phyloP scores from a whole-genome alignment of 768 basidiomycete species.

The Trametes coccinea region DNA sequence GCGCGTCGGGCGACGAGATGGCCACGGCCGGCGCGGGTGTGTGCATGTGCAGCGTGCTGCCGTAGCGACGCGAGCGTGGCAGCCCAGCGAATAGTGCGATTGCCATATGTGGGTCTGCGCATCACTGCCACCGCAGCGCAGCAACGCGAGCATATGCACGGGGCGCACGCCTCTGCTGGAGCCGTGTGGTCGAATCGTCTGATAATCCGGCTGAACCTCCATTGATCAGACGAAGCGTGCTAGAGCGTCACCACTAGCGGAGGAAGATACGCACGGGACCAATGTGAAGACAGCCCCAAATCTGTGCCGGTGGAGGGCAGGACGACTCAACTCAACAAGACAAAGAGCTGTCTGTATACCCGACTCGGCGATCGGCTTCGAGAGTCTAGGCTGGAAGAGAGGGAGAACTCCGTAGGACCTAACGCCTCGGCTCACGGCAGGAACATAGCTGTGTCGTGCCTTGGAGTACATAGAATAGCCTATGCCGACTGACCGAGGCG shows the following conservation, averaged over 20 bases:
- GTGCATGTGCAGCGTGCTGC: neutral
- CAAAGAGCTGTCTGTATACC: too few relatives aligned
- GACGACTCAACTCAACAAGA: too few relatives aligned
- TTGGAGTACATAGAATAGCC: neutral
- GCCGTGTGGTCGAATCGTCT: constrained; percentile 1
- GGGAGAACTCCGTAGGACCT: neutral
- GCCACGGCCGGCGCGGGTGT: neutral
- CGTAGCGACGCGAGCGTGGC: neutral
- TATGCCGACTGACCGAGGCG: neutral
- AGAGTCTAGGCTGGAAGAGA: neutral
- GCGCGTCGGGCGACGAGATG: neutral
- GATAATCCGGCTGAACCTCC: neutral
- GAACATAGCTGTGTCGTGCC: neutral
- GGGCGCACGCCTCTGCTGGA: neutral
- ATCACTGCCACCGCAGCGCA: constrained; percentile 12
- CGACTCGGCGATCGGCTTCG: too few relatives aligned
- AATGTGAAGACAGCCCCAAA: too few relatives aligned
- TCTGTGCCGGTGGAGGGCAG: too few relatives aligned
- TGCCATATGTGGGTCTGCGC: constrained; percentile 2
- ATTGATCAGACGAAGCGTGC: neutral
- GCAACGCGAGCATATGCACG: constrained; percentile 6
- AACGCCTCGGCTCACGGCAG: neutral
- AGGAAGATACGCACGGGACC: neutral
- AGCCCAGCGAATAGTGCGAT: constrained; percentile 2
- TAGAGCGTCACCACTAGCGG: neutral